Percentiles rank a stretch among this genome's conserved stretches.
Evolutionary conservation across 257 asterid species (phyloP).

Genomic region (Salvia miltiorrhiza): DNA sequence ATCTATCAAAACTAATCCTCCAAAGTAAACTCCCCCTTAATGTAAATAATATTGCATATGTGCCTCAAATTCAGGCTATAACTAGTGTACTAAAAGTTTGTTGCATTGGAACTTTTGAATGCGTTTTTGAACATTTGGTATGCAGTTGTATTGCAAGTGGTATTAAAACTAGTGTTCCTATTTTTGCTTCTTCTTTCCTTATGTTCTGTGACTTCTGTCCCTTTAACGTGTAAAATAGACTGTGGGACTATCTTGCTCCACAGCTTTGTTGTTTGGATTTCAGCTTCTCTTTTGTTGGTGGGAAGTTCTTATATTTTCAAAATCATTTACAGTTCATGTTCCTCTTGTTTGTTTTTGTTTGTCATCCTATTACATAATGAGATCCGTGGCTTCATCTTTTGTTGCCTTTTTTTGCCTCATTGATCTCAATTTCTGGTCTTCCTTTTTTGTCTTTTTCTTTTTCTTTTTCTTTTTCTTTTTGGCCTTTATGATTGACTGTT

Average conservation of each 20-base stretch:
- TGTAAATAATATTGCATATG: not conserved
- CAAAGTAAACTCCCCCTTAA: too few species aligned
- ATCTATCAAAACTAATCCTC: too few species aligned
- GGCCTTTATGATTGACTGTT: not conserved
- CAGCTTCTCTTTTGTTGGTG: not conserved
- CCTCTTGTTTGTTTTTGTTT: not conserved
- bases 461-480: too few species aligned
- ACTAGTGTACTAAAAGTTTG: not conserved
- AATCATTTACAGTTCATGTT: not conserved
- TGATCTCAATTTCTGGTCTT: not conserved
- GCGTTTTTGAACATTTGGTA: not conserved
- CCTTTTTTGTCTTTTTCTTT: not conserved
- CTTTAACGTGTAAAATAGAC: not conserved
- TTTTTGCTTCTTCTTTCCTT: not conserved
- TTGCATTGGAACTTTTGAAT: not conserved
- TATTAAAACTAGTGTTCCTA: not conserved
- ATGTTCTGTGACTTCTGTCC: not conserved
- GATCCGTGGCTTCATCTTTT: not conserved
- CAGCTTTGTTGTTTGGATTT: slow-evolving; percentile 2
- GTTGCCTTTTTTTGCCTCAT: not conserved
- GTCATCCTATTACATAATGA: not conserved
- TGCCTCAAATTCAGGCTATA: not conserved
- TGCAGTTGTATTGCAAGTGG: not conserved
- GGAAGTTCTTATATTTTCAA: not conserved
- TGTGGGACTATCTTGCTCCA: not conserved